Percentiles rank a stretch among this genome's conserved stretches.
These are phyloP conservation scores for Forsythia viridissima DNA, from an alignment of 257 asterid species.

Conservation along the genomic window DNA sequence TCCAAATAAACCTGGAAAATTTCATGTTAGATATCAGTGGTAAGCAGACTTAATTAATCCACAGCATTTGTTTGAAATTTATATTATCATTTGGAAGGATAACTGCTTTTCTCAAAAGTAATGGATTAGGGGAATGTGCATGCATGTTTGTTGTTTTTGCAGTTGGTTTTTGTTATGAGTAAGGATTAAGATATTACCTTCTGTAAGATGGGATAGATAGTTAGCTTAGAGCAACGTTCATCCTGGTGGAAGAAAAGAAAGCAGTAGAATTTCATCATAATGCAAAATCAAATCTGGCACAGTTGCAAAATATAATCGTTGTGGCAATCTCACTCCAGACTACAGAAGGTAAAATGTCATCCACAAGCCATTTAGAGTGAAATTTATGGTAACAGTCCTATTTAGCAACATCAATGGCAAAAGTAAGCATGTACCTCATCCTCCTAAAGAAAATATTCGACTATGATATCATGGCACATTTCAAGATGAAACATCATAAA, in stretches of 20 bases:
- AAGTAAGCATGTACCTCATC: neutral
- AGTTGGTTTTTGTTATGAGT: constrained; percentile 13
- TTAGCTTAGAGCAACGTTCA: constrained; percentile 96
- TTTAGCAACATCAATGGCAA: constrained; percentile 3
- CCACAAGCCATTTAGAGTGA: neutral
- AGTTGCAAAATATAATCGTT: constrained; percentile 14
- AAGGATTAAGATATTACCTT: constrained; percentile 58
- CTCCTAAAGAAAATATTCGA: neutral
- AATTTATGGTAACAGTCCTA: neutral
- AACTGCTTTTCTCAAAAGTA: constrained; percentile 15
- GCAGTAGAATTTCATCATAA: constrained; percentile 10
- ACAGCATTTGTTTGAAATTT: neutral
- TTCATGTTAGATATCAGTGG: constrained; percentile 19
- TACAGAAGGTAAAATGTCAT: neutral
- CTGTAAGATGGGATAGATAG: constrained; percentile 91
- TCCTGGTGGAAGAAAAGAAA: constrained; percentile 56
- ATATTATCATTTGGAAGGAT: neutral
- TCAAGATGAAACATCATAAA: neutral
- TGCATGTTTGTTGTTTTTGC: neutral
- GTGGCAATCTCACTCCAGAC: constrained; percentile 1
- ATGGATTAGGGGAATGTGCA: neutral
- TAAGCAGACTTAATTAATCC: constrained; percentile 15
- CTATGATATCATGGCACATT: neutral
- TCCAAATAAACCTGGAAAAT: constrained; percentile 84
- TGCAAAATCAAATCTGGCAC: constrained; percentile 7